Percentiles rank a stretch among this genome's conserved stretches.
Evolutionary conservation across 116 monocot species (phyloP).

Genomic region (Papilionanthe hybrid): DNA sequence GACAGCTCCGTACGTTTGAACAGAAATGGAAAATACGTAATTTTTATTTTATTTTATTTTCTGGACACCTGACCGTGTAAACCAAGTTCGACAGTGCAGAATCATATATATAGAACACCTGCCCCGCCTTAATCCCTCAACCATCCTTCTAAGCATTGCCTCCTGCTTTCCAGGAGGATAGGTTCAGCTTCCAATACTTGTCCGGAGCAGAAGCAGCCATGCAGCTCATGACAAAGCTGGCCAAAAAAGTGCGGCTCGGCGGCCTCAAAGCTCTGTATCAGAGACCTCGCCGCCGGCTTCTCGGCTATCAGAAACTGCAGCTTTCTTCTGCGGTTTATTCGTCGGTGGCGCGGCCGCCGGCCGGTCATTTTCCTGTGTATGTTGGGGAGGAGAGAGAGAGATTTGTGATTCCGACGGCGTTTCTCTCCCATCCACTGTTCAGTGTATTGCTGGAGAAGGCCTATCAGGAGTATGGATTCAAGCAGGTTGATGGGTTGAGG

Average conservation of each 20-base stretch:
- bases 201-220: neutral
- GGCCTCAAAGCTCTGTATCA: neutral
- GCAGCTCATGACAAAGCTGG: neutral
- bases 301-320: neutral
- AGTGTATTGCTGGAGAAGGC: conserved; percentile 27
- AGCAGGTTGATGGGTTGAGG: conserved; percentile 19
- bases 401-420: conserved; percentile 22
- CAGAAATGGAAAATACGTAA: too few species aligned
- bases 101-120: neutral
- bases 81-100: too few species aligned
- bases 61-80: too few species aligned
- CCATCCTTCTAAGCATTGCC: neutral
- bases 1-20: too few species aligned
- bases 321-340: neutral
- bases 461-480: conserved; percentile 27
- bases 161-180: neutral
- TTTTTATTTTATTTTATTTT: too few species aligned
- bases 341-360: neutral
- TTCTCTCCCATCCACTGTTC: conserved; percentile 24
- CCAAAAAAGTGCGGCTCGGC: neutral
- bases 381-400: conserved; percentile 31
- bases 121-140: neutral
- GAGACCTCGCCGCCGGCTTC: neutral
- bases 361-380: conserved; percentile 19
- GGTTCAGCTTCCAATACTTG: neutral